Evolutionary conservation across 2,329 filamentous ascomycete species (phyloP).

Genomic region (Pestalotiopsis sp.): DNA sequence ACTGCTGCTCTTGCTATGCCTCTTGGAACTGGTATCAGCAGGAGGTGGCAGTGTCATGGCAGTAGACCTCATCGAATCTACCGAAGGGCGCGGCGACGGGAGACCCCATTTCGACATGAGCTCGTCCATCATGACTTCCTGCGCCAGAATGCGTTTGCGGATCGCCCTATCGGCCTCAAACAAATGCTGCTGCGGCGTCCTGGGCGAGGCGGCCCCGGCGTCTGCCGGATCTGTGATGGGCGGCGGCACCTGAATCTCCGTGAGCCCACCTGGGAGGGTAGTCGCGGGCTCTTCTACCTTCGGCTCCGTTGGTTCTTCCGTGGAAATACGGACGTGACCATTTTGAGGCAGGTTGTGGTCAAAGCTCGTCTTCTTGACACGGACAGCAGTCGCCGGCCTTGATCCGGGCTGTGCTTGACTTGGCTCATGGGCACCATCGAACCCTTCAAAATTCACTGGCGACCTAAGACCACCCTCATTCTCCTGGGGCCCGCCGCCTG

Average conservation of each 20-base stretch:
- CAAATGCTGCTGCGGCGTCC: conserved; percentile 7
- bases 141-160: conserved; percentile 15
- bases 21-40: neutral
- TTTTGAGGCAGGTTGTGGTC: neutral
- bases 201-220: neutral
- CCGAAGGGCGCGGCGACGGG: neutral
- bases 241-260: neutral
- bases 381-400: neutral
- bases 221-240: neutral
- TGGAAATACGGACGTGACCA: neutral
- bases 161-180: conserved; percentile 10
- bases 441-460: conserved; percentile 10
- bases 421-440: conserved; percentile 13
- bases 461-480: neutral
- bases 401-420: neutral
- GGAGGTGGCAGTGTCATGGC: neutral
- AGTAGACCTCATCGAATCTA: neutral
- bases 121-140: conserved; percentile 14
- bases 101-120: conserved; percentile 16
- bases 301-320: neutral
- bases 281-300: neutral
- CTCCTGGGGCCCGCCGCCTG: neutral
- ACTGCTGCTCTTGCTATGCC: conserved; percentile 1
- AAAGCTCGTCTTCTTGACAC: conserved; percentile 5
- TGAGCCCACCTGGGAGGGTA: neutral